Evolutionary conservation across 2,329 filamentous ascomycete genomes (phyloP), one percentile per base, ranked within the genome.

Genomic region (Fusarium bactridioides): DNA sequence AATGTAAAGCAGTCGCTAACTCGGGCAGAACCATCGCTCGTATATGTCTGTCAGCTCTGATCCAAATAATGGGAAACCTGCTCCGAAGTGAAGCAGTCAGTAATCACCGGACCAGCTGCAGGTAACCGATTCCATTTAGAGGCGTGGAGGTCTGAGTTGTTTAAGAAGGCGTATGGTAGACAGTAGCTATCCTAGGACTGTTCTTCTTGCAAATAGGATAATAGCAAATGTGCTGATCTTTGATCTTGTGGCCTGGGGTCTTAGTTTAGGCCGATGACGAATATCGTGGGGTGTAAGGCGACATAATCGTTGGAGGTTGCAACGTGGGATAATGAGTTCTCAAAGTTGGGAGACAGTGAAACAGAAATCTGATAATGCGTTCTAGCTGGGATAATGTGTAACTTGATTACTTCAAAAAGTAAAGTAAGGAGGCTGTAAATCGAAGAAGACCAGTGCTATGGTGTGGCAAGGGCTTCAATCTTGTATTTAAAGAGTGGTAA

Each of bases 261-360:
- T 61, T 33, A 63, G 55, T 40, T 65, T 64, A 68, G 51, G 58
- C 37, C 44, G 74, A 76, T 78, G 76, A 75, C 76, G 76, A 77
- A 77, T 74, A 71, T 66, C 64, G 63, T 76, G 74, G 74, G 68
- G 69, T 56, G 45, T 53, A 77, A 78, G 74, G 57, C 74, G 76
- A 74, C 73, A 78, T 77, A 45, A 18, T 40, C 43, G 40, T 31
- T 19, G 35, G 51, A 61, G 51, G 21, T 16, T 58, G 40, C 37
- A 33, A 43, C 33, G 23, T 18, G 27, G 11, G 47, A 64, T 53
- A 55, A 51, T 48, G 44, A 65, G 47, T 29, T 25, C 15, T 29
- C 25, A 61, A 38, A 45, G 51, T 45, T 45, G 55, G 51, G 27
- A 38, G 45, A 51, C 44, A 44, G 35, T 27, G 31, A 51, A 44